Percentiles rank a stretch among this genome's conserved stretches.
These are phyloP conservation scores for Curvularia lunata DNA, from an alignment of 2,329 filamentous ascomycete genomes.

Conservation along the genomic window DNA sequence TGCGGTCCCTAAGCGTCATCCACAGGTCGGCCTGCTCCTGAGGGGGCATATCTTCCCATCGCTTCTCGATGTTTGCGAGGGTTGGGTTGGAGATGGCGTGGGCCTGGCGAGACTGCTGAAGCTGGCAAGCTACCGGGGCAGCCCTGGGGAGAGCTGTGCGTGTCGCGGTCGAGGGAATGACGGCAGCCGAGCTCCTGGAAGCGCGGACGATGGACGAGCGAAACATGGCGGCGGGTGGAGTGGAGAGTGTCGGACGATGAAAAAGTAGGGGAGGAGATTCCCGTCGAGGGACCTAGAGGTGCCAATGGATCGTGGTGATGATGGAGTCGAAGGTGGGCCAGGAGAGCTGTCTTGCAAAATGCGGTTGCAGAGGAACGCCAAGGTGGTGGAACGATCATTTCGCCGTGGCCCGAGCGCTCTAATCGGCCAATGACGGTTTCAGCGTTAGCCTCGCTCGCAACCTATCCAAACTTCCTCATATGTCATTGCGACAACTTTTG, in stretches of 20 bases:
- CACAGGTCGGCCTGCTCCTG: slow-evolving; percentile 99
- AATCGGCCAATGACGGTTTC: slow-evolving; percentile 2
- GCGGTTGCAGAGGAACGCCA: slow-evolving; percentile 25
- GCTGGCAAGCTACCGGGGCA: slow-evolving; percentile 49
- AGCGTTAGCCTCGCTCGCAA: slow-evolving; percentile 2
- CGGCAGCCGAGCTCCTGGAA: slow-evolving; percentile 45
- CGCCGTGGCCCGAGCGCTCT: slow-evolving; percentile 9
- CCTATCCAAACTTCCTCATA: not conserved
- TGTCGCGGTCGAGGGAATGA: slow-evolving; percentile 44
- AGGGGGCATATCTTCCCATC: slow-evolving; percentile 97
- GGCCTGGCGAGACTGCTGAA: slow-evolving; percentile 67
- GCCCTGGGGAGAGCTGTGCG: slow-evolving; percentile 43
- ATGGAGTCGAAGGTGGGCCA: slow-evolving; percentile 37
- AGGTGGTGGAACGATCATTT: slow-evolving; percentile 21
- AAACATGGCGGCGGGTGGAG: slow-evolving; percentile 49
- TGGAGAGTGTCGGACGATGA: slow-evolving; percentile 47
- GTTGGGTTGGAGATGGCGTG: slow-evolving; percentile 98
- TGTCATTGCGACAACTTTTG: not conserved
- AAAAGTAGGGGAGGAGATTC: slow-evolving; percentile 41
- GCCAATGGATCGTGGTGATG: slow-evolving; percentile 49
- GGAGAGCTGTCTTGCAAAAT: slow-evolving; percentile 31
- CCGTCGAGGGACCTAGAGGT: slow-evolving; percentile 45
- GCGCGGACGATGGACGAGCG: slow-evolving; percentile 50
- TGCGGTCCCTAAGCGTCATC: slow-evolving; percentile 97
- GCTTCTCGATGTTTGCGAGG: slow-evolving; percentile 97